Conservation (phyloP, 139 green algal genomes). For the Choricystis sp. region DNA sequence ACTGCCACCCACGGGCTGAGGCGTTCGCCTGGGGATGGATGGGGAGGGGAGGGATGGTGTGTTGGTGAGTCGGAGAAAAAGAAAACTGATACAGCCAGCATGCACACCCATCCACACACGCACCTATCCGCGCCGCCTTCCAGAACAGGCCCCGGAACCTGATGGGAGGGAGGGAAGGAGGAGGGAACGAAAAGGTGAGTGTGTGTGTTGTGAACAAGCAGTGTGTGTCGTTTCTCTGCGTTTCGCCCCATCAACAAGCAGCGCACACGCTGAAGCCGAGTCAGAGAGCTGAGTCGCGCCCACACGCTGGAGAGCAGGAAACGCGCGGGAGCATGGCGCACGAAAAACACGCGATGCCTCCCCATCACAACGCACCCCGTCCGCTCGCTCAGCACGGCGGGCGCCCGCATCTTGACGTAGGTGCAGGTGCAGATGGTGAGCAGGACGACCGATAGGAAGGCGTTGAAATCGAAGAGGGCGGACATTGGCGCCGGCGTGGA, state of each 20-base stretch:
- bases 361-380: constrained; percentile 37
- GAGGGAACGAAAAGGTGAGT: background rate
- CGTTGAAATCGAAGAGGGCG: constrained; percentile 86
- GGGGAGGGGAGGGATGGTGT: background rate
- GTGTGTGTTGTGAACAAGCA: background rate
- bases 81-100: background rate
- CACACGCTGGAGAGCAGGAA: background rate
- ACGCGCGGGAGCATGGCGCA: background rate
- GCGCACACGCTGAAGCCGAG: constrained; percentile 2
- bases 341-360: background rate
- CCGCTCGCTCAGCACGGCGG: constrained; percentile 35
- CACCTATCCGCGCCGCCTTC: constrained; percentile 72
- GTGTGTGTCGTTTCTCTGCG: background rate
- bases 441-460: constrained; percentile 77
- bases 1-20: constrained; percentile 59
- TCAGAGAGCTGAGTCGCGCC: background rate
- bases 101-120: no score
- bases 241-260: background rate
- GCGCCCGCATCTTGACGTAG: constrained; percentile 45
- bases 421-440: constrained; percentile 93
- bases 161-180: background rate
- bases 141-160: constrained; percentile 75
- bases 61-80: background rate
- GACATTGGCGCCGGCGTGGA: constrained; percentile 42
- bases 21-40: constrained; percentile 30